These are phyloP conservation scores for Penicillium digitatum DNA, from an alignment of 2,329 filamentous ascomycete species.

Conservation along the genomic window DNA sequence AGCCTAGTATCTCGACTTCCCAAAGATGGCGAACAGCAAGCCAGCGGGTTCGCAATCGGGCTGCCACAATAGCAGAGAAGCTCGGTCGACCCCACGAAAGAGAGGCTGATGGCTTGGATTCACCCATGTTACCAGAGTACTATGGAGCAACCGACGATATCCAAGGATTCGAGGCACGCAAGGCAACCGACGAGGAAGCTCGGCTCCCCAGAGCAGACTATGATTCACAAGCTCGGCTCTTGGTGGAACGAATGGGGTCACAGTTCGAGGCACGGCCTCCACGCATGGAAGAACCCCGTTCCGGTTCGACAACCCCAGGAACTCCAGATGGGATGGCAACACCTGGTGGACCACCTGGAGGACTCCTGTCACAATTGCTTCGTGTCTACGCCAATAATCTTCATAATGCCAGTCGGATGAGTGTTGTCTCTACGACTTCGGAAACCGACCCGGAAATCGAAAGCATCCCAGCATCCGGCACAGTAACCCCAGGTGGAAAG, in stretches of 20 bases:
- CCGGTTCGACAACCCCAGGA: constrained; percentile 16
- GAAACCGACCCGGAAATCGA: constrained; percentile 19
- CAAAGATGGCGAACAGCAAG: constrained; percentile 22
- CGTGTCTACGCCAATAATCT: constrained; percentile 59
- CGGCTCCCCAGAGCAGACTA: constrained; percentile 9
- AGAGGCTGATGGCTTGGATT: constrained; percentile 22
- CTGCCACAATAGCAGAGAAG: constrained; percentile 19
- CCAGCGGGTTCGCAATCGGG: constrained; percentile 16
- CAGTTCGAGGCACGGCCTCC: background rate
- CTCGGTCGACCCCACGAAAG: constrained; percentile 23
- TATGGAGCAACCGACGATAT: constrained; percentile 26
- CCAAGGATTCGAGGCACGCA: constrained; percentile 17
- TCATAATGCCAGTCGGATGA: constrained; percentile 28
- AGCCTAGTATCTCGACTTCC: constrained; percentile 5
- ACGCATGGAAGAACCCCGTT: constrained; percentile 10
- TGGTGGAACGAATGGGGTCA: constrained; percentile 20
- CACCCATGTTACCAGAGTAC: constrained; percentile 18
- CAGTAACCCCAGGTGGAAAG: constrained; percentile 16
- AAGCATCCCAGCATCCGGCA: constrained; percentile 13
- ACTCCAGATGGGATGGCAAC: constrained; percentile 17
- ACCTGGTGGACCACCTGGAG: constrained; percentile 31
- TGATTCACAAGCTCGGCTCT: constrained; percentile 20
- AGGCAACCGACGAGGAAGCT: constrained; percentile 19
- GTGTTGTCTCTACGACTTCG: constrained; percentile 14
- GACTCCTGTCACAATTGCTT: constrained; percentile 66